Evolutionary conservation across 495 filamentous ascomycete genomes (phyloP).

Genomic region (Cudoniella acicularis): DNA sequence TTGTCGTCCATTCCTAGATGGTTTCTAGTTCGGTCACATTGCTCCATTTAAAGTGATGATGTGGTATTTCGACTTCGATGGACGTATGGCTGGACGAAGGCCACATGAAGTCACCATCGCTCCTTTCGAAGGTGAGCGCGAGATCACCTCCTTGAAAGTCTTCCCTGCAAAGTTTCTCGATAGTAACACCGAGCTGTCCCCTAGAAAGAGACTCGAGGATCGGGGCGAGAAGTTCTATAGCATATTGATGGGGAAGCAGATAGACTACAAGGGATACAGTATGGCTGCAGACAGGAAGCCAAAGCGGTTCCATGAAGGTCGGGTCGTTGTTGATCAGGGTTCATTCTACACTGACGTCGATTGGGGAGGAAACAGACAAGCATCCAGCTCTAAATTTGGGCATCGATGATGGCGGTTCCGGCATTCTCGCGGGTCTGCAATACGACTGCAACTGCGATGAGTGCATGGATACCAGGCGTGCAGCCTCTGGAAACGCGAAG

Average conservation of each 20-base stretch:
- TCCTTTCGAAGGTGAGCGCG: conserved; percentile 1
- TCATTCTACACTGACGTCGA: not conserved
- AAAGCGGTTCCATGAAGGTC: not conserved
- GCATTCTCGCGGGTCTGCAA: too few relatives aligned
- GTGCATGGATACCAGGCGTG: not conserved
- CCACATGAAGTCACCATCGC: not conserved
- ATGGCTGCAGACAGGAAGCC: not conserved
- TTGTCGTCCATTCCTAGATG: not conserved
- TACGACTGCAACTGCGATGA: not conserved
- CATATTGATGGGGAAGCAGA: not conserved
- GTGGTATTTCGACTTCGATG: conserved; percentile 5
- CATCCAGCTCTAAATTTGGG: not conserved
- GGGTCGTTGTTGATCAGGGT: not conserved
- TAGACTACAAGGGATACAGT: not conserved
- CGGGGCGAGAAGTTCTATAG: not conserved
- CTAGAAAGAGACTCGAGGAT: not conserved
- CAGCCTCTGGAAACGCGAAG: not conserved
- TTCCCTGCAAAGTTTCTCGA: not conserved
- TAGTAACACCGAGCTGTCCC: not conserved
- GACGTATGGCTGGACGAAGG: not conserved
- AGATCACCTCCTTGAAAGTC: not conserved
- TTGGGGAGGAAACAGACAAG: not conserved
- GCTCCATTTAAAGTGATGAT: not conserved
- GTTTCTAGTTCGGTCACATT: not conserved
- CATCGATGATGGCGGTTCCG: not conserved